A percentile compares a stretch with the other conserved stretches of the same genome.
phyloP scores from a whole-genome alignment of 441 rosid genomes.

The Croton setiger region DNA sequence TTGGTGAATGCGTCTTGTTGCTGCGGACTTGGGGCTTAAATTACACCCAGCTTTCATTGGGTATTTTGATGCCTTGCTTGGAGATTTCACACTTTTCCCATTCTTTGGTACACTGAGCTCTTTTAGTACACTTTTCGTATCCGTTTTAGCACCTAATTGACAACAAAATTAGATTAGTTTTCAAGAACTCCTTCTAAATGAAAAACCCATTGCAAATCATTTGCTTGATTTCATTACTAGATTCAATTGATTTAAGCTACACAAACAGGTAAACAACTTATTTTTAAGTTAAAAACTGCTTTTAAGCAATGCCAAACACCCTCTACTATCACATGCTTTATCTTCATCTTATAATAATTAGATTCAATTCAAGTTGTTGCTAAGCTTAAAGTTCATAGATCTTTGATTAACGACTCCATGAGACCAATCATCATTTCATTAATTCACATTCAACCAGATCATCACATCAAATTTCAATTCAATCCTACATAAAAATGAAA shows the following conservation, averaged over 20 bases:
- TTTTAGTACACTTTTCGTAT: slow-evolving; percentile 15
- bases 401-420: too few species aligned
- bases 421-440: not conserved
- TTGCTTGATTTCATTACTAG: too few species aligned
- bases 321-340: too few species aligned
- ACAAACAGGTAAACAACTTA: too few species aligned
- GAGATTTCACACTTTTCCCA: slow-evolving; percentile 16
- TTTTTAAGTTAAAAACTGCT: too few species aligned
- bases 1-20: slow-evolving; percentile 22
- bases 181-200: not conserved
- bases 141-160: slow-evolving; percentile 15
- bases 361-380: too few species aligned
- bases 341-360: too few species aligned
- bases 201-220: not conserved
- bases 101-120: slow-evolving; percentile 16
- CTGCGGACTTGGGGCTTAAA: slow-evolving; percentile 10
- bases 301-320: too few species aligned
- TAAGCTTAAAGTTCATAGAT: too few species aligned
- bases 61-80: slow-evolving; percentile 15
- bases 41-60: slow-evolving; percentile 23
- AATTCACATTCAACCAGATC: not conserved
- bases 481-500: too few species aligned
- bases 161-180: not conserved
- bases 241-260: not conserved
- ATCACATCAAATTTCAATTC: too few species aligned